Evolutionary conservation across 768 basidiomycete genomes (phyloP).

Genomic region (Suillus hirtellus): DNA sequence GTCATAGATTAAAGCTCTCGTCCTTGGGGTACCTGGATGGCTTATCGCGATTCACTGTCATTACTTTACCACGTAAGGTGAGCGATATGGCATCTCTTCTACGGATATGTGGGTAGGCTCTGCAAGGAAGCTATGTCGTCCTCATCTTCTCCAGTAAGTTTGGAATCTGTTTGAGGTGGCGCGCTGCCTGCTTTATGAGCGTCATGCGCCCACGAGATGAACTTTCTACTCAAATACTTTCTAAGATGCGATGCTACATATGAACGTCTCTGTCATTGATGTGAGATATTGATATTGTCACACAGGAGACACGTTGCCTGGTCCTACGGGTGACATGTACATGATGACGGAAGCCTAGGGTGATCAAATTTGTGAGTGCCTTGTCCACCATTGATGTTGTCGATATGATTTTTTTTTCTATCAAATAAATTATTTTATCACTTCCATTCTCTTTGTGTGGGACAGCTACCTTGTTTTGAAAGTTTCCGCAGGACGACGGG

Average conservation of each 20-base stretch:
- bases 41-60: background rate
- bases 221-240: background rate
- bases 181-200: background rate
- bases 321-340: background rate
- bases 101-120: background rate
- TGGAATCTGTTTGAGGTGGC: background rate
- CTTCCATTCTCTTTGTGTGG: conserved; percentile 4
- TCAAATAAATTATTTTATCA: background rate
- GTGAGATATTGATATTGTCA: background rate
- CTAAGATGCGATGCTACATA: background rate
- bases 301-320: background rate
- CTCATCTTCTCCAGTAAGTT: background rate
- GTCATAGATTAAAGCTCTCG: background rate
- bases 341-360: conserved; percentile 4
- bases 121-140: background rate
- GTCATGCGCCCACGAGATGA: background rate
- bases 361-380: conserved; percentile 7
- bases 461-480: background rate
- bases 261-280: background rate
- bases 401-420: background rate
- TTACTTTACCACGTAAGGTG: no score
- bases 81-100: background rate
- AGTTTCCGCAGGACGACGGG: background rate
- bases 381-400: background rate
- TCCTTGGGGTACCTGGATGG: background rate